Conservation (phyloP, 371 early-diverging fungal genomes). For the Actinomucor elegans region DNA sequence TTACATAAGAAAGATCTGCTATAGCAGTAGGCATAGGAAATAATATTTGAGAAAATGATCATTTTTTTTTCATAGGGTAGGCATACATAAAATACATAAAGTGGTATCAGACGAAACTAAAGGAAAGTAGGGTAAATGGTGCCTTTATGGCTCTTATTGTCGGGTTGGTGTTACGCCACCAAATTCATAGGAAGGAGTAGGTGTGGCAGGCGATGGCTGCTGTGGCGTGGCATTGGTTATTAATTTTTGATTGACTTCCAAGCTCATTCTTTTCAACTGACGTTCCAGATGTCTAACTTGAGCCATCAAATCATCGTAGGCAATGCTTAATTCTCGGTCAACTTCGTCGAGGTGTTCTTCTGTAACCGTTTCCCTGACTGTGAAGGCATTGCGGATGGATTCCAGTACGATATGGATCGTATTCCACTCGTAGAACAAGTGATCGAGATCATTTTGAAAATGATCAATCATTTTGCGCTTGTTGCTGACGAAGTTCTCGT, state of each 20-base stretch:
- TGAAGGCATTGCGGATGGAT: slow-evolving; percentile 19
- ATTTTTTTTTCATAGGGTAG: neutral
- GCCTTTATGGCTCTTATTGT: neutral
- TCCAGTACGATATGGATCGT: slow-evolving; percentile 13
- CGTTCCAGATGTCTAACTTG: slow-evolving; percentile 24
- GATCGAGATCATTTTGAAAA: slow-evolving; percentile 13
- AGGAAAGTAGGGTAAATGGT: neutral
- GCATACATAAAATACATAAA: neutral
- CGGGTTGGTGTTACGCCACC: slow-evolving; percentile 1
- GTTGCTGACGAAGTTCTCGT: neutral
- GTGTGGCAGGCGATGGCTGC: neutral
- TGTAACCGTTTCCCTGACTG: slow-evolving; percentile 1
- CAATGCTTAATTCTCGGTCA: slow-evolving; percentile 18
- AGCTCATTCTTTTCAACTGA: slow-evolving; percentile 12
- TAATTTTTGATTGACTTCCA: slow-evolving; percentile 14
- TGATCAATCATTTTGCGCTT: slow-evolving; percentile 3
- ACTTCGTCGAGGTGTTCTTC: slow-evolving; percentile 24
- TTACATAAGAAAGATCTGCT: no score
- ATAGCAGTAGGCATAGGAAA: no score
- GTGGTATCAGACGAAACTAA: neutral
- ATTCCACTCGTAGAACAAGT: slow-evolving; percentile 17
- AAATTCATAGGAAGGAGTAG: neutral
- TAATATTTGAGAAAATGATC: neutral
- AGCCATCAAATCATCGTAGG: slow-evolving; percentile 23
- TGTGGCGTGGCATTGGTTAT: neutral